Conservation (phyloP, 2,329 filamentous ascomycete species). For the Pseudogymnoascus sp. region DNA sequence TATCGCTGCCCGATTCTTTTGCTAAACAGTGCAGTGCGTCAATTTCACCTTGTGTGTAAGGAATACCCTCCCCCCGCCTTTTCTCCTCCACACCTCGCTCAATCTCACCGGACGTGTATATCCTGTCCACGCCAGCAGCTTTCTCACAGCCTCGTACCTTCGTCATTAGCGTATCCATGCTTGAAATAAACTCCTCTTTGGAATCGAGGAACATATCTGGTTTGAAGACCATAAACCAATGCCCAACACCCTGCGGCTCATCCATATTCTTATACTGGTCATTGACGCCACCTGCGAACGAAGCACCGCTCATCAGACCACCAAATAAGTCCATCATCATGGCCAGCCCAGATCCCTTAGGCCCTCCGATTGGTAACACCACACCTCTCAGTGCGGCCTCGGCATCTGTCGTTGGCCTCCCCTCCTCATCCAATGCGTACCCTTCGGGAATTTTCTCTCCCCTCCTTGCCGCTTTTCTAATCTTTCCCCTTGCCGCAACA, state of each 20-base stretch:
- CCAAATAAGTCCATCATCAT: constrained; percentile 60
- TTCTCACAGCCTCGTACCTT: constrained; percentile 16
- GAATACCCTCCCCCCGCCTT: constrained; percentile 29
- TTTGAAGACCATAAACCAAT: constrained; percentile 46
- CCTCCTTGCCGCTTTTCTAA: constrained; percentile 20
- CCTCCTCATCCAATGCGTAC: constrained; percentile 21
- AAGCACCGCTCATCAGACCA: constrained; percentile 47
- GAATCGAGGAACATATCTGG: constrained; percentile 44
- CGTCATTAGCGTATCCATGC: constrained; percentile 22
- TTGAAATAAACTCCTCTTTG: constrained; percentile 41
- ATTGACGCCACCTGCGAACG: constrained; percentile 48
- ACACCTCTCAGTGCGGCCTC: constrained; percentile 19
- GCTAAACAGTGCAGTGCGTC: constrained; percentile 5
- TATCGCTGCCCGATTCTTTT: background rate
- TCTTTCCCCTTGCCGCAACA: constrained; percentile 24
- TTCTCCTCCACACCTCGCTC: constrained; percentile 29
- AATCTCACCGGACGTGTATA: constrained; percentile 23
- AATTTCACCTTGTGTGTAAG: constrained; percentile 22
- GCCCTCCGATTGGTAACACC: constrained; percentile 45
- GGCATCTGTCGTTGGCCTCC: constrained; percentile 20
- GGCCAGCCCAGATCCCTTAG: constrained; percentile 50
- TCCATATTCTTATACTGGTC: constrained; percentile 50
- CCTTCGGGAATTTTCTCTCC: constrained; percentile 23
- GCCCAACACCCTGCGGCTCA: constrained; percentile 44
- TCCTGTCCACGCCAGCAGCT: constrained; percentile 14